Base-by-base conservation (phyloP, 768 basidiomycete genomes). In the Boletus vinaceobasis region DNA sequence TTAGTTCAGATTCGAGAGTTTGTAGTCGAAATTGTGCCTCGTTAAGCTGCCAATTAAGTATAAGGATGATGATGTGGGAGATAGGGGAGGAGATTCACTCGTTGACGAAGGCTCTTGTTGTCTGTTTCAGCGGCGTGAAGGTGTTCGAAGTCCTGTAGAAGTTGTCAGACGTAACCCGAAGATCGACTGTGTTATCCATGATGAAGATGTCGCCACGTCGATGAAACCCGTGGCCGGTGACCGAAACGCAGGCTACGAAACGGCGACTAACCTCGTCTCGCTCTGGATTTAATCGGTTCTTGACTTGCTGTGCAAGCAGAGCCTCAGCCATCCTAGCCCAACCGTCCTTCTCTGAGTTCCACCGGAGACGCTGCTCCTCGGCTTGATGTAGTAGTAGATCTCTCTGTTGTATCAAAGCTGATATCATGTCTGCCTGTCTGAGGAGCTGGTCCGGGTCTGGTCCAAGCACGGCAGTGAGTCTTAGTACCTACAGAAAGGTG, bases 321-420 rank as follows among this genome's bases (percentile, higher is more conserved):
- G 85, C 86, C 58, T 90, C 87, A 1, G 86, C 81, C 60, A 79
- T 82, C 52, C 88, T 74, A 5, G 76, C 78, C 85, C 87, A 90
- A 3, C 78, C 74, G 15, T 81, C 80, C 60, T 78, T 77, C 66
- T 90, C 87, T 1, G 80, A 76, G 32, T 80, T 71, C 84, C 84
- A 87, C 36, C 79, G 75, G 7, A 74, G 72, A n/a, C 78, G 76
- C 52, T 88, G 82, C 50, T 87, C 83, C 39, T 82, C 77, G 7
- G 76, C 71, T 38, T 81, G 78, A 21, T 67, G 69, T 3, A 81
- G 56, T 13, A 89, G 61, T 53, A 80, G 78, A 61, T 88, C 81
- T 13, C 85, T 78, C 60, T 90, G 87, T 10, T 69, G 60, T 2
- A 73, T 76, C 10, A 90, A 68, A 1, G 74, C 70, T 4, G 80